Conservation (phyloP, 2,329 filamentous ascomycete genomes). For the Mollisia scopiformis region DNA sequence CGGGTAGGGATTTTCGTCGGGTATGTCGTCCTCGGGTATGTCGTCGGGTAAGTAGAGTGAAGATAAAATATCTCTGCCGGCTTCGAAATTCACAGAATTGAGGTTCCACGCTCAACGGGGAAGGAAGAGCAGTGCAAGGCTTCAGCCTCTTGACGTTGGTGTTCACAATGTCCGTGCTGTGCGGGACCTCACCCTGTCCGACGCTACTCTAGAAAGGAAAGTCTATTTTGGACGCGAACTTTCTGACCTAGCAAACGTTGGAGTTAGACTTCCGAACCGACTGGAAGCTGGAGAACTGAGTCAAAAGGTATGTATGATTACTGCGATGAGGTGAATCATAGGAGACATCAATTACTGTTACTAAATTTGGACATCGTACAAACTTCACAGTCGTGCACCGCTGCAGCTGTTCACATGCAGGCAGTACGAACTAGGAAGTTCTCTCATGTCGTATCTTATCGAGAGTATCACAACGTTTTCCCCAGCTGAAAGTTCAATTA, state of each 20-base stretch:
- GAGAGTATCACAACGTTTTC: not conserved
- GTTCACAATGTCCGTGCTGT: slow-evolving; percentile 1
- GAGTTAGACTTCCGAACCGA: not conserved
- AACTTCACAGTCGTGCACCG: too few relatives aligned
- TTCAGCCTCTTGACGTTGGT: slow-evolving; percentile 1
- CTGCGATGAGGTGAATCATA: too few relatives aligned
- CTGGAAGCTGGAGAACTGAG: not conserved
- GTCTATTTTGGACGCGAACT: not conserved
- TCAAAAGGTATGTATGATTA: not conserved
- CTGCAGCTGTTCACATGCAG: not conserved
- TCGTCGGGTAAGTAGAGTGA: too few relatives aligned
- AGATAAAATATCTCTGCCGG: not conserved
- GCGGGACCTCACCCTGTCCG: not conserved
- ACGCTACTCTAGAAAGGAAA: not conserved
- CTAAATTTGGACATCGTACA: too few relatives aligned
- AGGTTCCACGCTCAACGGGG: too few relatives aligned
- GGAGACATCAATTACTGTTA: too few relatives aligned
- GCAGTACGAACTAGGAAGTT: too few relatives aligned
- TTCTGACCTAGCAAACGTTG: not conserved
- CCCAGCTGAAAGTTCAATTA: too few relatives aligned
- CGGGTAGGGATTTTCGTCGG: not conserved
- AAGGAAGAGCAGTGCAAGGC: not conserved
- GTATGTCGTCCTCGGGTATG: too few relatives aligned
- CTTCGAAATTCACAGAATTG: not conserved
- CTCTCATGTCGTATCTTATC: not conserved